Base-by-base conservation (phyloP, 345 rosid species). In the Zanthoxylum bungeanum region DNA sequence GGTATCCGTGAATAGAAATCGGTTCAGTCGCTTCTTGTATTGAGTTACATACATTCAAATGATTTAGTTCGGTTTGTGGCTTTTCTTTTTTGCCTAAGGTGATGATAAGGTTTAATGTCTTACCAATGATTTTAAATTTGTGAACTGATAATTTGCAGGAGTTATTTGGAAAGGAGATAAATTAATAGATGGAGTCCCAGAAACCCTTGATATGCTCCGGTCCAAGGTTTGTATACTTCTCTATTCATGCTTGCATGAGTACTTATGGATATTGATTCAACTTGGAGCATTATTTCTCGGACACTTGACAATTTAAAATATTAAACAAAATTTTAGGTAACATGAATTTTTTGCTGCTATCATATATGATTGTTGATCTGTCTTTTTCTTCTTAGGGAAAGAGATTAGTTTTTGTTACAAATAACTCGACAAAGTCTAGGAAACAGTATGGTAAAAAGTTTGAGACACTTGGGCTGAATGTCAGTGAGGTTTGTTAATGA, bases 141-240 rank as follows among this genome's bases (percentile, higher is more conserved):
- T 55, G 7, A 28, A 31, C 17, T 17, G 30, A 28, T 33, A 46
- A 67, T 63, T 81, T 77, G 76, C 77, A 94, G 98, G 98, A 60
- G 98, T 94, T 16, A 89, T 94, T 9, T 94, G 99, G 99, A 94
- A 94, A 75, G 99, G 99, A 37, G 99, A 94, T 73, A 92, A 85
- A 75, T 74, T 94, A 80, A 94, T 94, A 28, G 98, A 92, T 27
- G 98, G 98, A 81, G 98, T 94, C 70, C 93, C 97, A 12, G 88
- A 80, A 75, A 94, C 98, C 50, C 99, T 92, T 62, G 99, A 94
- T 73, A 83, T 94, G 98, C 98, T 92, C 2, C 92, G 99, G 44
- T 80, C 93, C 25, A 94, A 85, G 96, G 98, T 92, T 63, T 72
- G 89, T 75, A 69, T 66, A 60, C 73, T 40, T 61, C 8, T 52